These are phyloP conservation scores for Nicotiana paniculata DNA, from an alignment of 257 asterid genomes.

Conservation along the genomic window DNA sequence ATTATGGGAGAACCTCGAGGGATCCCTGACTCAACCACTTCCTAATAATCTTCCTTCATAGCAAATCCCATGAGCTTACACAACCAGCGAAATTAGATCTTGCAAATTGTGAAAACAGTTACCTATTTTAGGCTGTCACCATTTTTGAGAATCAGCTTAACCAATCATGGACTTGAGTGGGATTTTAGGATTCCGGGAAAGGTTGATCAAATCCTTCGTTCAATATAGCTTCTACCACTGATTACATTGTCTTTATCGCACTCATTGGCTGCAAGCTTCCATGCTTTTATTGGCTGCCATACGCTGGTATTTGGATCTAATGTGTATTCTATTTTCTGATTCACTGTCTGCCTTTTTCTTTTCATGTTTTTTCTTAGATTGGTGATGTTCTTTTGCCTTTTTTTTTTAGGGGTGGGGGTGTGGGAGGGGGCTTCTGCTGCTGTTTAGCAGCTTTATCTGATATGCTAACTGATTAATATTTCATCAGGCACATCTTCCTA, in stretches of 20 bases:
- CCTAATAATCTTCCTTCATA: background rate
- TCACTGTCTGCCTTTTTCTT: background rate
- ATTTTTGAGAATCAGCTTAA: background rate
- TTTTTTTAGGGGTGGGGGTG: background rate
- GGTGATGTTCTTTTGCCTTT: background rate
- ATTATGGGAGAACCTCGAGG: background rate
- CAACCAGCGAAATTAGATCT: background rate
- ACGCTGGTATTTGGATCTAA: background rate
- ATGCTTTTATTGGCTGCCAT: background rate
- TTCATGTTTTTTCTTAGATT: background rate
- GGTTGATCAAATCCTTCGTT: background rate
- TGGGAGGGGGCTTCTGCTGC: background rate
- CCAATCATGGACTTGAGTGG: slow-evolving; percentile 1
- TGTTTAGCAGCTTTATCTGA: background rate
- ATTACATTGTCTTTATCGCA: background rate
- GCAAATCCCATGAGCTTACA: background rate
- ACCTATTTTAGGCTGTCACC: background rate
- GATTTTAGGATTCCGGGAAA: background rate
- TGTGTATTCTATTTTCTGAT: background rate
- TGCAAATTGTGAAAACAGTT: background rate
- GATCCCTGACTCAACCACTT: slow-evolving; percentile 1
- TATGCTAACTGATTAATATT: background rate
- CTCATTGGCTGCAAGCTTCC: background rate
- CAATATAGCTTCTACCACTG: background rate
- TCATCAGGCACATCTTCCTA: background rate